Evolutionary conservation across 371 early-diverging fungal species (phyloP).

Genomic region (Nematocida ausubeli): DNA sequence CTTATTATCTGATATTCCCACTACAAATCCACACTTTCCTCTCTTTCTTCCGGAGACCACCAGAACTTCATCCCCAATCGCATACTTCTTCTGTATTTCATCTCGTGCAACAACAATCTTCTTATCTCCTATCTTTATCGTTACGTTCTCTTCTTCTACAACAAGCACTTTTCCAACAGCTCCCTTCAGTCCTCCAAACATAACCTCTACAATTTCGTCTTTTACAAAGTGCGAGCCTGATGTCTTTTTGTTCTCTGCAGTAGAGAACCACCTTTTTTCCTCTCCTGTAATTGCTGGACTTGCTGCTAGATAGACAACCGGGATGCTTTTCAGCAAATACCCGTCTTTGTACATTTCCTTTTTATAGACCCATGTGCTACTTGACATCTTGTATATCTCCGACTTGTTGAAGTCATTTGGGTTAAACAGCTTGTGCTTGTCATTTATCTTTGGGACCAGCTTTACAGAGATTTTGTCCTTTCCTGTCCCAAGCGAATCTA

Average conservation of each 20-base stretch:
- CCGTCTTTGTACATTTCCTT: constrained; percentile 74
- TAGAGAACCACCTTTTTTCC: constrained; percentile 35
- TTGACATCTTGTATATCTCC: constrained; percentile 57
- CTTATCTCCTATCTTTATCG: constrained; percentile 38
- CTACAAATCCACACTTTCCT: constrained; percentile 75
- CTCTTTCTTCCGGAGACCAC: constrained; percentile 81
- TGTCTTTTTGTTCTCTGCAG: constrained; percentile 18
- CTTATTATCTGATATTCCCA: constrained; percentile 70
- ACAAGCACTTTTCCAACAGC: constrained; percentile 23
- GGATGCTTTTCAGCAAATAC: constrained; percentile 37
- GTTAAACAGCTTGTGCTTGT: constrained; percentile 60
- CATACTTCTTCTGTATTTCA: constrained; percentile 75
- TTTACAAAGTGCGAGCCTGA: background rate
- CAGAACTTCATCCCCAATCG: constrained; percentile 79
- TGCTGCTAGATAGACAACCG: background rate
- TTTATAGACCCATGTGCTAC: constrained; percentile 72
- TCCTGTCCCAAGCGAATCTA: constrained; percentile 58
- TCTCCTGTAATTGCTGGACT: constrained; percentile 12
- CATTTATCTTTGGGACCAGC: constrained; percentile 79
- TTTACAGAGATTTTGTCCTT: constrained; percentile 72
- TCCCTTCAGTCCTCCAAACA: constrained; percentile 38
- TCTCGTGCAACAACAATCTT: constrained; percentile 12
- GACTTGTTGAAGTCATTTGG: constrained; percentile 54
- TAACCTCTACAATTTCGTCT: constrained; percentile 48
- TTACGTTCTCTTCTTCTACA: constrained; percentile 1